Base-by-base conservation (phyloP, 2,329 filamentous ascomycete genomes). In the Penicillium sp. region DNA sequence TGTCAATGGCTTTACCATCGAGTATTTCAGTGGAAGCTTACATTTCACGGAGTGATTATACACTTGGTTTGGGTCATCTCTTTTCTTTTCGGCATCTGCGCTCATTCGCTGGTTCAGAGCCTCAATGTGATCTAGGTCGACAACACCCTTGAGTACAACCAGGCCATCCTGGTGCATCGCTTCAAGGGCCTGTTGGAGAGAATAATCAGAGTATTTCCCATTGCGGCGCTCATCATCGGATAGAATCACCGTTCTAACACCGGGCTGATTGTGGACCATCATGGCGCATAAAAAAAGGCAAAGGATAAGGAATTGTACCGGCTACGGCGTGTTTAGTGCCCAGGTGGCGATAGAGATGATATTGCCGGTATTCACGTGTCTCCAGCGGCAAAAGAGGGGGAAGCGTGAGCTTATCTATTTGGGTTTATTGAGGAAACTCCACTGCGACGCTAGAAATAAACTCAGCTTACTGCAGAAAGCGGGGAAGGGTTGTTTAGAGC, bases 1-100 rank as follows among this genome's bases (percentile, higher is more conserved):
- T 25, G 12, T 22, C 20, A 23, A 48, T 12, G 26, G 18, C 11
- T 20, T 18, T 2, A 11, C 0, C 1, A 20, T 40, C 14, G 1
- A 11, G 6, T n/a, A 2, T 23, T 4, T 31, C 9, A n/a, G n/a
- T 5, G 7, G 29, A 20, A 8, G 22, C 31, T 49, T n/a, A 49
- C 46, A 49, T 49, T 40, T 49, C 9, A 49, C 46, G 9, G 46
- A 22, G 18, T 49, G 46, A 40, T 49, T 49, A n/a, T 49, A 49
- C 5, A 37, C 35, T 26, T 49, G 46, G n/a, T 15, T 26, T 15
- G 46, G 46, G 4, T 49, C 46, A 26, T 49, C 46, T 27, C 46
- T 49, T 40, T 49, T 49, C 33, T 49, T 49, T 18, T 49, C 46
- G 15, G 46, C 46, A 37, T 37, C 46, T 2, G 33, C 33, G n/a